phyloP scores from a whole-genome alignment of 2,329 filamentous ascomycete genomes.

The Aspergillus melleus region DNA sequence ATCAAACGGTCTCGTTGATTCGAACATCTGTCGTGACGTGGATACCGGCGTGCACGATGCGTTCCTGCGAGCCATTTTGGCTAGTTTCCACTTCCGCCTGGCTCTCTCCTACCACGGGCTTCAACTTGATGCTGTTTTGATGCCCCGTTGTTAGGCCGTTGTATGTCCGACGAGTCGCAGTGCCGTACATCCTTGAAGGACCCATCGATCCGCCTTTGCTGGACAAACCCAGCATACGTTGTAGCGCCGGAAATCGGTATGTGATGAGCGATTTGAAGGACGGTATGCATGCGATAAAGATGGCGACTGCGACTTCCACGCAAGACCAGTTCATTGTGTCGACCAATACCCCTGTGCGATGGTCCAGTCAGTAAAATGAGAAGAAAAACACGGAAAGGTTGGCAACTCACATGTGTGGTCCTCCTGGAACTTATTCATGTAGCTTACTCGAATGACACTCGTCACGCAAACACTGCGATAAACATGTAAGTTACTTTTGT shows the following conservation, averaged over 20 bases:
- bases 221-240: neutral
- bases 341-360: slow-evolving; percentile 19
- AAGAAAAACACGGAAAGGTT: neutral
- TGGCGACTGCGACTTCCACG: slow-evolving; percentile 19
- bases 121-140: slow-evolving; percentile 6
- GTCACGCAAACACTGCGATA: neutral
- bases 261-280: slow-evolving; percentile 20
- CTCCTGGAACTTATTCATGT: neutral
- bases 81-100: slow-evolving; percentile 8
- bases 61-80: slow-evolving; percentile 12
- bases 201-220: neutral
- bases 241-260: neutral
- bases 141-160: slow-evolving; percentile 7
- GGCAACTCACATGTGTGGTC: neutral
- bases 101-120: slow-evolving; percentile 6
- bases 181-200: neutral
- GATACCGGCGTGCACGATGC: slow-evolving; percentile 11
- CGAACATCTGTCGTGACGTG: neutral
- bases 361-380: neutral
- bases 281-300: slow-evolving; percentile 25
- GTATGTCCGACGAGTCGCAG: slow-evolving; percentile 1
- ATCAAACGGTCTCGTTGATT: neutral
- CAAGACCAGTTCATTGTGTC: slow-evolving; percentile 24
- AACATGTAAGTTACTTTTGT: neutral
- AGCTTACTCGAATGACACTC: neutral